Conservation (phyloP, 805 yeast species). For the Pichia sporocuriosa region DNA sequence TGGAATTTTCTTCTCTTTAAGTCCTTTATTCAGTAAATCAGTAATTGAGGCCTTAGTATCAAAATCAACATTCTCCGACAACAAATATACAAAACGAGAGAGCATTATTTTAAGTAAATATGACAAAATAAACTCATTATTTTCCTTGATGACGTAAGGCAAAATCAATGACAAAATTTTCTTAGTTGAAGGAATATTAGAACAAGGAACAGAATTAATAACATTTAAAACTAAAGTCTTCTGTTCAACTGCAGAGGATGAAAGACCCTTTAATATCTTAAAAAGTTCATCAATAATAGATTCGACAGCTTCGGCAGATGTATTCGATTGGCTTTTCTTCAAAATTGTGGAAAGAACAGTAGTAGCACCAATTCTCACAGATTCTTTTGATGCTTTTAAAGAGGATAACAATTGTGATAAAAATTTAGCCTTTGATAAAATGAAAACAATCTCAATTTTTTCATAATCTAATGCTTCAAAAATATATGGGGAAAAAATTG, state of each 20-base stretch:
- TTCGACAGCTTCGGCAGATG: conserved; percentile 24
- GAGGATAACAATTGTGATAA: conserved; percentile 45
- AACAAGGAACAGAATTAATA: conserved; percentile 30
- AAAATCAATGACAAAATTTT: conserved; percentile 38
- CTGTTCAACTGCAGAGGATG: conserved; percentile 58
- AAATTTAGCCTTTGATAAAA: conserved; percentile 37
- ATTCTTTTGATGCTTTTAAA: conserved; percentile 64
- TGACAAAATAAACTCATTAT: conserved; percentile 58
- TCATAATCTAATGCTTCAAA: conserved; percentile 28
- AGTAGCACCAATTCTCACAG: conserved; percentile 47
- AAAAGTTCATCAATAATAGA: conserved; percentile 46
- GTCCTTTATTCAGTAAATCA: conserved; percentile 44
- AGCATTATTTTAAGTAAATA: conserved; percentile 45
- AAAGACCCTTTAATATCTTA: conserved; percentile 47
- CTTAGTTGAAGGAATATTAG: conserved; percentile 4
- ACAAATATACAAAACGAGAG: conserved; percentile 33
- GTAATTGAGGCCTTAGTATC: conserved; percentile 22
- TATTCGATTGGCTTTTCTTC: conserved; percentile 12
- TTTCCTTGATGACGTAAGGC: conserved; percentile 62
- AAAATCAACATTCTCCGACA: conserved; percentile 18
- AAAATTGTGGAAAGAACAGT: conserved; percentile 28
- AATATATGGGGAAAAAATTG: conserved; percentile 45
- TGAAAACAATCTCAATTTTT: conserved; percentile 36
- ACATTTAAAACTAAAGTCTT: conserved; percentile 47
- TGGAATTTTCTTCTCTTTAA: conserved; percentile 55